phyloP scores from a whole-genome alignment of 2,329 filamentous ascomycete genomes.

The Harringtonia lauricola region DNA sequence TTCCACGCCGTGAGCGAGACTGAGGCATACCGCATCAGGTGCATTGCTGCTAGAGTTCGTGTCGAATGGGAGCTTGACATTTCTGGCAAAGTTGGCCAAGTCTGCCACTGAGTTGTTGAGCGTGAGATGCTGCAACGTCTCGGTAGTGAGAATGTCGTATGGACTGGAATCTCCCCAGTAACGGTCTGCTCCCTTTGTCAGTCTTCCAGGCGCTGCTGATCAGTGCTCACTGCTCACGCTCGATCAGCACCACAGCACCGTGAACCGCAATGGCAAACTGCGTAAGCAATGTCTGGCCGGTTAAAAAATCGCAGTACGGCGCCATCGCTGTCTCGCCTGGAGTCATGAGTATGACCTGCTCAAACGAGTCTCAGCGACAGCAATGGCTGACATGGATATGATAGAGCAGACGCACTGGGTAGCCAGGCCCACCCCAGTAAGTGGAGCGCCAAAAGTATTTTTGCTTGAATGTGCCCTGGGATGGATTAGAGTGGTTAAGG shows the following conservation, averaged over 20 bases:
- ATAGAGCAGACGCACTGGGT: slow-evolving; percentile 6
- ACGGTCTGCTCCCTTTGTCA: no score
- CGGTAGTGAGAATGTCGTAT: slow-evolving; percentile 35
- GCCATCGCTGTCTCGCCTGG: slow-evolving; percentile 2
- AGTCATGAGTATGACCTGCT: slow-evolving; percentile 4
- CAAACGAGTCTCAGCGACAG: background rate
- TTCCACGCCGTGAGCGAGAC: no score
- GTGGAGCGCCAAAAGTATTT: slow-evolving; percentile 5
- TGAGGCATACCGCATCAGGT: slow-evolving; percentile 25
- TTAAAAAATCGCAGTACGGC: background rate
- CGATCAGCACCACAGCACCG: slow-evolving; percentile 2
- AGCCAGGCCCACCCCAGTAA: slow-evolving; percentile 5
- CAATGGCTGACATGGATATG: background rate
- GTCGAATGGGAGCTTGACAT: slow-evolving; percentile 41
- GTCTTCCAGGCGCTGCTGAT: no score
- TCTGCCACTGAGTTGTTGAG: slow-evolving; percentile 42
- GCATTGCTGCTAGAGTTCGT: slow-evolving; percentile 34
- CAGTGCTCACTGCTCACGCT: slow-evolving; percentile 2
- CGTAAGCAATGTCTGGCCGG: background rate
- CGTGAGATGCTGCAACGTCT: slow-evolving; percentile 42
- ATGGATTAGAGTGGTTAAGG: slow-evolving; percentile 2
- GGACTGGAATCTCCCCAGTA: slow-evolving; percentile 48
- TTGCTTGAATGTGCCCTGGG: slow-evolving; percentile 5
- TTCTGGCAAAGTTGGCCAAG: slow-evolving; percentile 41
- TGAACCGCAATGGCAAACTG: slow-evolving; percentile 1